phyloP scores from a whole-genome alignment of 495 filamentous ascomycete genomes.

The Hamigera avellanea region DNA sequence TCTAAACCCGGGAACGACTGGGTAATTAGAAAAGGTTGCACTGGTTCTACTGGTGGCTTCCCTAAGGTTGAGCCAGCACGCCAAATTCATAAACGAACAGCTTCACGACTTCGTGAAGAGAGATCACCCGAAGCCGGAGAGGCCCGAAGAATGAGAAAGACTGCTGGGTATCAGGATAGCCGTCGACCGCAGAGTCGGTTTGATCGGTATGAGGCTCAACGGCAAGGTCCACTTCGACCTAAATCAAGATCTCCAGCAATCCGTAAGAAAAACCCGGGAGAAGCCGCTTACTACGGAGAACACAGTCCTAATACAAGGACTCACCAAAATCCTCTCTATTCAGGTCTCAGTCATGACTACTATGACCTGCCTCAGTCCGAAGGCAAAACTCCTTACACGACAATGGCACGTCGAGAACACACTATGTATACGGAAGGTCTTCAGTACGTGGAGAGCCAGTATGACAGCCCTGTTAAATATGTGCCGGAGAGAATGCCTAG shows the following conservation, averaged over 20 bases:
- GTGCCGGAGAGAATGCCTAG: constrained; percentile 1
- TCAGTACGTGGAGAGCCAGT: constrained; percentile 2
- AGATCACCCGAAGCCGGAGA: not conserved
- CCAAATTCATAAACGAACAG: too few relatives aligned
- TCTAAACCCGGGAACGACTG: too few relatives aligned
- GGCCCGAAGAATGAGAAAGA: not conserved
- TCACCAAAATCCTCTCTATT: not conserved
- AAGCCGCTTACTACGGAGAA: constrained; percentile 9
- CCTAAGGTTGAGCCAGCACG: too few relatives aligned
- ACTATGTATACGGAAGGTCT: constrained; percentile 3
- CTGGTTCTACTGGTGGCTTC: too few relatives aligned
- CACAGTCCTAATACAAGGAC: constrained; percentile 3
- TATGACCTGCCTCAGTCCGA: too few relatives aligned
- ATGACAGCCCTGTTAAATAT: constrained; percentile 8
- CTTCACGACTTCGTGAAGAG: not conserved
- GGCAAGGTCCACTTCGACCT: constrained; percentile 2
- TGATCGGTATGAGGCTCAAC: constrained; percentile 7
- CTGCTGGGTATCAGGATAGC: constrained; percentile 1
- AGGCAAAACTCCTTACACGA: too few relatives aligned
- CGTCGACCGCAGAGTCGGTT: constrained; percentile 6
- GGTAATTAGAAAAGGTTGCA: too few relatives aligned
- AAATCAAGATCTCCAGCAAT: constrained; percentile 9
- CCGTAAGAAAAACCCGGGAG: not conserved
- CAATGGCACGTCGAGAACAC: too few relatives aligned
- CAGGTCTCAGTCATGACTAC: too few relatives aligned